phyloP scores from a whole-genome alignment of 768 basidiomycete genomes.

The Cystofilobasidium macerans region DNA sequence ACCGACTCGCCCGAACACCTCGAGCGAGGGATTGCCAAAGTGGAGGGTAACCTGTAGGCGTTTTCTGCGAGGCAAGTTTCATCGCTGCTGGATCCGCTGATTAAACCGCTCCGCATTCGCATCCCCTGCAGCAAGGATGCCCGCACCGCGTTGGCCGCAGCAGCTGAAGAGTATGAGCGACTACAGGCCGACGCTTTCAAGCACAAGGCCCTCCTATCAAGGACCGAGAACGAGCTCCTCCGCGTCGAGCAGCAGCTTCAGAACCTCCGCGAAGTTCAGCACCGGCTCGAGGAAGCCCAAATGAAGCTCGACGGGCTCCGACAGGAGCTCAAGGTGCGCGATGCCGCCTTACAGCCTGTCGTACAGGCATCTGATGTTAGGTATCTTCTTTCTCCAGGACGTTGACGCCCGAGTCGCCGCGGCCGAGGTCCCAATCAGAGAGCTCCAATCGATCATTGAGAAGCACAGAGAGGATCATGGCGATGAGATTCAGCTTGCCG shows the following conservation, averaged over 20 bases:
- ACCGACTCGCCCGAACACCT: conserved; percentile 76
- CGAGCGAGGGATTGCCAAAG: conserved; percentile 48
- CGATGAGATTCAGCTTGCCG: conserved; percentile 7
- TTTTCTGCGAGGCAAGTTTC: neutral
- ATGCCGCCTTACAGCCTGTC: neutral
- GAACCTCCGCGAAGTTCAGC: conserved; percentile 28
- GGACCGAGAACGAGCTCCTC: conserved; percentile 27
- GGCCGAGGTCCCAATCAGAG: conserved; percentile 27
- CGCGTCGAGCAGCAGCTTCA: conserved; percentile 29
- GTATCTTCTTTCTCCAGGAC: too few species aligned
- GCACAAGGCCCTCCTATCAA: neutral
- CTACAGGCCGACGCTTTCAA: neutral
- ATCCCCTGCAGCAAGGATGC: neutral
- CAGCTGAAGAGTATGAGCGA: neutral
- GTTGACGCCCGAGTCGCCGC: conserved; percentile 22
- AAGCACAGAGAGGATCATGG: conserved; percentile 8
- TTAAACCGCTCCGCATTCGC: too few species aligned
- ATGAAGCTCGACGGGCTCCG: conserved; percentile 51
- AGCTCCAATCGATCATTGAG: conserved; percentile 28
- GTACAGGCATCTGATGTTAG: neutral
- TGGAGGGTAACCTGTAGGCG: conserved; percentile 7
- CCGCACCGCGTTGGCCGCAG: neutral
- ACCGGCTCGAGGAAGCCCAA: conserved; percentile 38
- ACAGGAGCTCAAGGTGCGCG: conserved; percentile 54
- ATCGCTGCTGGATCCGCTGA: too few species aligned